phyloP scores from a whole-genome alignment of 1,284 basidiomycete genomes.

The Butyriboletus regius region DNA sequence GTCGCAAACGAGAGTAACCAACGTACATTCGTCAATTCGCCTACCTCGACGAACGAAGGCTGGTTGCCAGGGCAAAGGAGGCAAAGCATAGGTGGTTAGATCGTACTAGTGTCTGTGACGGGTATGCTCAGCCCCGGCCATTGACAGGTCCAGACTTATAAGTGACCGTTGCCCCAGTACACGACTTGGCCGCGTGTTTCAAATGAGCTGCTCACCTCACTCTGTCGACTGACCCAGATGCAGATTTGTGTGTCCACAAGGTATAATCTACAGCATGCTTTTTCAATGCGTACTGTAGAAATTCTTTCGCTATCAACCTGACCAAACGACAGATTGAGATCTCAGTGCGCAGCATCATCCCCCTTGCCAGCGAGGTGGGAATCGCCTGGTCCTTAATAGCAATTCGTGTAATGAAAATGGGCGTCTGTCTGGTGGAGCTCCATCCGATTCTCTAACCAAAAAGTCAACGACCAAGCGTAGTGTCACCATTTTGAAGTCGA shows the following conservation, averaged over 20 bases:
- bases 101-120: conserved; percentile 16
- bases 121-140: conserved; percentile 9
- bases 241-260: conserved; percentile 21
- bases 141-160: conserved; percentile 22
- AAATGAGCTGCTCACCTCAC: conserved; percentile 26
- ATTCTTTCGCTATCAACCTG: conserved; percentile 6
- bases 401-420: conserved; percentile 13
- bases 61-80: conserved; percentile 25
- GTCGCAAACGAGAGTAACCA: not conserved
- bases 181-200: conserved; percentile 32
- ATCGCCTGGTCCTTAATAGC: conserved; percentile 18
- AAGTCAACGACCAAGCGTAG: not conserved
- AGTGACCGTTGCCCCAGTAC: conserved; percentile 30
- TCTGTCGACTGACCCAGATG: conserved; percentile 20
- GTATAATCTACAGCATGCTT: conserved; percentile 22
- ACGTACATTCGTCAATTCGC: conserved; percentile 19
- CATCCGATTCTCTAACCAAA: not conserved
- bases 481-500: not conserved
- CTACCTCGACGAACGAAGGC: conserved; percentile 19
- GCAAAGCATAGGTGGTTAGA: conserved; percentile 25
- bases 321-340: conserved; percentile 2
- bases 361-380: conserved; percentile 18
- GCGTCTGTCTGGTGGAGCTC: conserved; percentile 4
- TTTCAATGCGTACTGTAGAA: conserved; percentile 20
- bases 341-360: not conserved